phyloP scores from a whole-genome alignment of 2,329 filamentous ascomycete species.

The Rutstroemia sydowiana region DNA sequence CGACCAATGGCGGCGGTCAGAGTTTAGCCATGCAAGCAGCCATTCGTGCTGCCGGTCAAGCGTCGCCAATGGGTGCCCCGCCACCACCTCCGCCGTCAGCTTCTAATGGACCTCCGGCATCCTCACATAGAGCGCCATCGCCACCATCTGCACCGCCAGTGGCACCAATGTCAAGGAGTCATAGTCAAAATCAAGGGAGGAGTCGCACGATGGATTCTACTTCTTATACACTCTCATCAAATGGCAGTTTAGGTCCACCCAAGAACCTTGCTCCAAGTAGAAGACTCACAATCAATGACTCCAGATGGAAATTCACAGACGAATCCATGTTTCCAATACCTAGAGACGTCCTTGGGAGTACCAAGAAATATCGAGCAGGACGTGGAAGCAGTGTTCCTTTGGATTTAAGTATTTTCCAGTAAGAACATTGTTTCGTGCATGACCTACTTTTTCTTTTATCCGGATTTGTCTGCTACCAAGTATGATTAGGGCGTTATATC shows the following conservation, averaged over 20 bases:
- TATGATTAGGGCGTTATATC: slow-evolving; percentile 11
- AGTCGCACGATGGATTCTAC: slow-evolving; percentile 63
- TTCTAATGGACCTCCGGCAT: slow-evolving; percentile 33
- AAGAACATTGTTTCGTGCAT: slow-evolving; percentile 5
- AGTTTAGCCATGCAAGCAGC: slow-evolving; percentile 39
- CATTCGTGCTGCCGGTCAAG: slow-evolving; percentile 38
- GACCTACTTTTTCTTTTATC: slow-evolving; percentile 1
- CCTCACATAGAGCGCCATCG: slow-evolving; percentile 31
- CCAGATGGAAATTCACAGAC: slow-evolving; percentile 78
- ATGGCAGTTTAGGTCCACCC: slow-evolving; percentile 45
- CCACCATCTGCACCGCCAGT: slow-evolving; percentile 30
- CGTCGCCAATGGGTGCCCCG: slow-evolving; percentile 33
- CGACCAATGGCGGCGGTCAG: slow-evolving; percentile 25
- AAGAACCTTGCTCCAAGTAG: slow-evolving; percentile 40
- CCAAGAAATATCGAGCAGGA: slow-evolving; percentile 79
- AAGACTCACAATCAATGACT: slow-evolving; percentile 61
- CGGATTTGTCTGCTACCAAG: slow-evolving; percentile 3
- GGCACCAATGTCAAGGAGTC: slow-evolving; percentile 33
- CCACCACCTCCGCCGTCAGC: slow-evolving; percentile 31
- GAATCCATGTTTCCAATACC: slow-evolving; percentile 80
- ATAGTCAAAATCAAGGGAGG: slow-evolving; percentile 40
- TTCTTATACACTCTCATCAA: slow-evolving; percentile 64
- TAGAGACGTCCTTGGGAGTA: slow-evolving; percentile 66
- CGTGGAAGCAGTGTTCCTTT: slow-evolving; percentile 90
- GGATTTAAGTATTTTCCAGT: slow-evolving; percentile 54